These are phyloP conservation scores for Rhodomyrtus psidioides DNA, from an alignment of 441 rosid species.

Conservation along the genomic window DNA sequence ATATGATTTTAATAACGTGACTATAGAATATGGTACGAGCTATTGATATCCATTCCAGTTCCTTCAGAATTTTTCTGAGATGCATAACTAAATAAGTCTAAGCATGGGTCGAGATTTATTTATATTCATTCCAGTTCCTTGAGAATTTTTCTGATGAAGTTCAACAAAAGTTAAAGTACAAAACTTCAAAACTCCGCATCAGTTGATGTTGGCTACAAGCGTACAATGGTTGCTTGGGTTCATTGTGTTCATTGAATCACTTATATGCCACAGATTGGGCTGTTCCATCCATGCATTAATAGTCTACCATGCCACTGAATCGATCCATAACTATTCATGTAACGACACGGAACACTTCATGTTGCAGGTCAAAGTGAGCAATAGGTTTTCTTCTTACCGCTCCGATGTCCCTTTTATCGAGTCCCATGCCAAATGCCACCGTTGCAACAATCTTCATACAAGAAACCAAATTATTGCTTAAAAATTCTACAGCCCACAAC, in stretches of 20 bases:
- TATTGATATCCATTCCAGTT: neutral
- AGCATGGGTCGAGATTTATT: neutral
- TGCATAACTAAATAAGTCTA: neutral
- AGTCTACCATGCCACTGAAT: neutral
- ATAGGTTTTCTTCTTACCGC: slow-evolving; percentile 56
- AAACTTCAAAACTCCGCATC: neutral
- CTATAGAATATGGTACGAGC: neutral
- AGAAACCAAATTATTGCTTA: neutral
- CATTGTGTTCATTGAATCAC: neutral
- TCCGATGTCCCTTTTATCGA: slow-evolving; percentile 90
- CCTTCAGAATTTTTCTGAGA: neutral
- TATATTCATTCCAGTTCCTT: neutral
- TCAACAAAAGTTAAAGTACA: neutral
- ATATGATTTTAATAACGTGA: neutral
- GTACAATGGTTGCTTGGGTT: neutral
- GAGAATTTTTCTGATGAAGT: neutral
- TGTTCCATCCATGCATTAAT: neutral
- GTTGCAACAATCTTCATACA: slow-evolving; percentile 88
- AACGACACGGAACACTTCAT: neutral
- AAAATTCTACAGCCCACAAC: neutral
- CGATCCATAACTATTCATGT: neutral
- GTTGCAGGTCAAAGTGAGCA: neutral
- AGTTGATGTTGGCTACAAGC: neutral
- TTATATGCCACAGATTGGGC: neutral
- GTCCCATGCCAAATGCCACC: slow-evolving; percentile 99